A percentile compares a stretch with the other conserved stretches of the same genome.
Evolutionary conservation across 441 rosid species (phyloP).

Genomic region (Jatropha podagrica): DNA sequence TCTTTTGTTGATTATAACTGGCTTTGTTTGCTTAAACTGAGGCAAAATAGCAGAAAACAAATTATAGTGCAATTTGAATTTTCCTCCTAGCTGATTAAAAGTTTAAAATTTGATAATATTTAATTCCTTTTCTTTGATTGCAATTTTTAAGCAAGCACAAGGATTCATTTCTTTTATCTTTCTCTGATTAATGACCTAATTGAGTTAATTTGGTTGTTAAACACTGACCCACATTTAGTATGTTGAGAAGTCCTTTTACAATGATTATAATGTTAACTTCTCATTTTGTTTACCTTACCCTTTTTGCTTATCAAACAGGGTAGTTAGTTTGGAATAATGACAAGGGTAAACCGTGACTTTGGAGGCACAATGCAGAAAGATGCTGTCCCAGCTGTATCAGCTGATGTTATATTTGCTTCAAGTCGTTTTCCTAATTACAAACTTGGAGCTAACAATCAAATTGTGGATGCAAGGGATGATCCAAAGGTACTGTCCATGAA

Average conservation of each 20-base stretch:
- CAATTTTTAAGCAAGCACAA: background rate
- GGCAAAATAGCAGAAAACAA: background rate
- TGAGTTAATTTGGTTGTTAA: constrained; percentile 25
- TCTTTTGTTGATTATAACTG: constrained; percentile 3
- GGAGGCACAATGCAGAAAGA: constrained; percentile 62
- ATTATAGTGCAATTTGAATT: background rate
- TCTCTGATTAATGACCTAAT: constrained; percentile 2
- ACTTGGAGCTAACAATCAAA: constrained; percentile 76
- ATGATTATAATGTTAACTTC: constrained; percentile 24
- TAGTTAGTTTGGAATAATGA: constrained; percentile 48
- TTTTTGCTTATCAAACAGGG: constrained; percentile 33
- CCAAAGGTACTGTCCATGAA: constrained; percentile 77
- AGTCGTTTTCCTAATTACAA: constrained; percentile 83
- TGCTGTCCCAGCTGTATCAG: constrained; percentile 71
- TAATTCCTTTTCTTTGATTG: background rate
- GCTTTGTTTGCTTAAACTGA: constrained; percentile 14
- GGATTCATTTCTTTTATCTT: background rate
- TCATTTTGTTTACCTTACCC: constrained; percentile 20
- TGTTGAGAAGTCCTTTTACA: constrained; percentile 26
- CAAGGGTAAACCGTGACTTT: constrained; percentile 69
- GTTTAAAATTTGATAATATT: background rate
- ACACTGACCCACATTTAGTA: constrained; percentile 30
- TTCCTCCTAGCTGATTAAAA: background rate
- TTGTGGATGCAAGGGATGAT: constrained; percentile 67
- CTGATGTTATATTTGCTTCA: constrained; percentile 82